Evolutionary conservation across 257 asterid species (phyloP).

Genomic region (Salvia splendens): DNA sequence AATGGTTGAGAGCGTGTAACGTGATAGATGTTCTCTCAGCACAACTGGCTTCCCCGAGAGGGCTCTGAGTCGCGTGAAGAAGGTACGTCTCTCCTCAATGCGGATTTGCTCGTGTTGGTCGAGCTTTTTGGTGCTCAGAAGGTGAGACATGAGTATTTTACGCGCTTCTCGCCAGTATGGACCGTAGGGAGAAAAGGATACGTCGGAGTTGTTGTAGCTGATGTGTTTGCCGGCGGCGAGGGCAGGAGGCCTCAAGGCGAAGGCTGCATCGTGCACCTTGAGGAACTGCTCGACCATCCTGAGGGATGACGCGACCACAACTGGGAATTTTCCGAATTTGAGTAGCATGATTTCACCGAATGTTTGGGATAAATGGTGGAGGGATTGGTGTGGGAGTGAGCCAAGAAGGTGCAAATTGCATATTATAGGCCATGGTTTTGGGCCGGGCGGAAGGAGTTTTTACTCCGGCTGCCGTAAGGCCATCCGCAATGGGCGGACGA

Average conservation of each 20-base stretch:
- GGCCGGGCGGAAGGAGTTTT: constrained; percentile 31
- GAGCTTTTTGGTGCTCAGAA: constrained; percentile 30
- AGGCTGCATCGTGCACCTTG: constrained; percentile 37
- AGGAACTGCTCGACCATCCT: constrained; percentile 46
- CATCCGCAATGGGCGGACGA: too few relatives aligned
- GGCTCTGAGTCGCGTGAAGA: constrained; percentile 31
- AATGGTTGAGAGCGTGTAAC: background rate
- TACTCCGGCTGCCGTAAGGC: too few relatives aligned
- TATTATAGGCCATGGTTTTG: constrained; percentile 27
- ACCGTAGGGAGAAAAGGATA: constrained; percentile 45
- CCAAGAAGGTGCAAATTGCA: constrained; percentile 42
- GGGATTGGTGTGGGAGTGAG: constrained; percentile 42
- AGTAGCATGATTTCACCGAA: constrained; percentile 35
- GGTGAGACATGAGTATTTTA: constrained; percentile 29
- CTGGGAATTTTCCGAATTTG: constrained; percentile 42
- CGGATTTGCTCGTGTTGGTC: constrained; percentile 36
- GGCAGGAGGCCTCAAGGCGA: constrained; percentile 41
- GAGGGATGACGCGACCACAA: constrained; percentile 45
- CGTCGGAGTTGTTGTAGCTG: constrained; percentile 31
- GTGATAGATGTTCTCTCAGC: constrained; percentile 30
- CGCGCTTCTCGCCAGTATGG: constrained; percentile 45
- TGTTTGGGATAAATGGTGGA: constrained; percentile 40
- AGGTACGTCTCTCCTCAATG: constrained; percentile 29
- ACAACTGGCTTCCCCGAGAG: constrained; percentile 35
- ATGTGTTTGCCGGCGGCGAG: constrained; percentile 41